A percentile compares a stretch with the other conserved stretches of the same genome.
phyloP scores from a whole-genome alignment of 495 filamentous ascomycete species.

The Aspergillus baeticus region DNA sequence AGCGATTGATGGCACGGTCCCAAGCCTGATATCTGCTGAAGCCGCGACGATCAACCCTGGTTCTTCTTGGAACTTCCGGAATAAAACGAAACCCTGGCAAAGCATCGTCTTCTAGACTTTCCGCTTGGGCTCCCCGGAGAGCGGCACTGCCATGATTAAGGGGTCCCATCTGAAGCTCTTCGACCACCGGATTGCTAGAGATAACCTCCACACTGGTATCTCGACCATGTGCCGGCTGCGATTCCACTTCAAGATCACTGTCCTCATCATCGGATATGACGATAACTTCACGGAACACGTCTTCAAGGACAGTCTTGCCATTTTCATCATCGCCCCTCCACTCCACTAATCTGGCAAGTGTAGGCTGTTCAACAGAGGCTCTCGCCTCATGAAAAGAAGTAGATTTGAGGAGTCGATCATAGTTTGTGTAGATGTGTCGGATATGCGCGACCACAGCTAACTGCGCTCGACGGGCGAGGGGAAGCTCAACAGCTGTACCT shows the following conservation, averaged over 20 bases:
- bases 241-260: conserved; percentile 50
- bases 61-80: conserved; percentile 24
- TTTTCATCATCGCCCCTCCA: conserved; percentile 88
- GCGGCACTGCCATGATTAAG: conserved; percentile 21
- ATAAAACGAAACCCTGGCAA: conserved; percentile 38
- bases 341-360: conserved; percentile 70
- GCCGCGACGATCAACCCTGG: conserved; percentile 42
- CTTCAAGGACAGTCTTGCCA: conserved; percentile 70
- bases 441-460: conserved; percentile 85
- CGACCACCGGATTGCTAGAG: conserved; percentile 32
- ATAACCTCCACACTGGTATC: conserved; percentile 41
- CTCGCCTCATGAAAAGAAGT: conserved; percentile 68
- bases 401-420: conserved; percentile 71
- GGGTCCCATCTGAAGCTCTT: conserved; percentile 34
- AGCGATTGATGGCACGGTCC: conserved; percentile 44
- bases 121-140: conserved; percentile 21
- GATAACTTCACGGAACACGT: conserved; percentile 78
- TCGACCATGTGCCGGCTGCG: conserved; percentile 18
- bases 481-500: conserved; percentile 64
- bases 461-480: conserved; percentile 72
- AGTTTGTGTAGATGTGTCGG: conserved; percentile 81
- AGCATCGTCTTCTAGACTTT: conserved; percentile 37
- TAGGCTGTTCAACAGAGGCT: conserved; percentile 64
- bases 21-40: conserved; percentile 50
- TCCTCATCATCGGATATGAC: conserved; percentile 80